These are phyloP conservation scores for Trypanosoma theileri DNA, from an alignment of 208 protist genomes.

Conservation along the genomic window DNA sequence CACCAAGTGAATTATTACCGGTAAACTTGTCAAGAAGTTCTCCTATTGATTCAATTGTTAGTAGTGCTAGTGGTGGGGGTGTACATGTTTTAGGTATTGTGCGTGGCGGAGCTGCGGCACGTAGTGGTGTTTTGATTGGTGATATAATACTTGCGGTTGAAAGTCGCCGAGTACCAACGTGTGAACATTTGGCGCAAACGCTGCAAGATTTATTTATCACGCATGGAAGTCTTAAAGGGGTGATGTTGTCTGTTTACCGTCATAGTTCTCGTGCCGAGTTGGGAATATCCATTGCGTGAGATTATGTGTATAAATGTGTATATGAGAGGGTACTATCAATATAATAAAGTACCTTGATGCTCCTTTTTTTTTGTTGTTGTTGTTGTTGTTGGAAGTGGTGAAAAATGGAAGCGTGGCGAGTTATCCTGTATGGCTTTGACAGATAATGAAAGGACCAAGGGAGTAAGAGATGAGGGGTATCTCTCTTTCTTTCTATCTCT, in stretches of 20 bases:
- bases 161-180: constrained; percentile 27
- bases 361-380: too few species aligned
- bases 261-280: constrained; percentile 16
- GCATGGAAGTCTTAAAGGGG: neutral
- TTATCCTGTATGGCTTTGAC: too few species aligned
- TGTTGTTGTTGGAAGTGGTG: too few species aligned
- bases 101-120: constrained; percentile 31
- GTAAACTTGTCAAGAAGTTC: constrained; percentile 11
- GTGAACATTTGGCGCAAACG: constrained; percentile 38
- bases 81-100: constrained; percentile 50
- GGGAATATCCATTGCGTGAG: constrained; percentile 2
- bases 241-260: constrained; percentile 49
- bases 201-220: constrained; percentile 24
- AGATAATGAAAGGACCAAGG: too few species aligned
- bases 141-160: constrained; percentile 43
- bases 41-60: neutral
- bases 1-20: constrained; percentile 45
- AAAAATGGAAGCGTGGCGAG: too few species aligned
- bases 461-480: too few species aligned
- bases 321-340: neutral
- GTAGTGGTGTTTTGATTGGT: constrained; percentile 39
- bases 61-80: constrained; percentile 23
- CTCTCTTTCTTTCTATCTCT: too few species aligned
- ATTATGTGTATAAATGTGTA: neutral
- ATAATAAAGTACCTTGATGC: too few species aligned